A percentile compares a stretch with the other conserved stretches of the same genome.
These are phyloP conservation scores for Saururus chinensis DNA, from an alignment of 164 flowering plant species.

Conservation along the genomic window DNA sequence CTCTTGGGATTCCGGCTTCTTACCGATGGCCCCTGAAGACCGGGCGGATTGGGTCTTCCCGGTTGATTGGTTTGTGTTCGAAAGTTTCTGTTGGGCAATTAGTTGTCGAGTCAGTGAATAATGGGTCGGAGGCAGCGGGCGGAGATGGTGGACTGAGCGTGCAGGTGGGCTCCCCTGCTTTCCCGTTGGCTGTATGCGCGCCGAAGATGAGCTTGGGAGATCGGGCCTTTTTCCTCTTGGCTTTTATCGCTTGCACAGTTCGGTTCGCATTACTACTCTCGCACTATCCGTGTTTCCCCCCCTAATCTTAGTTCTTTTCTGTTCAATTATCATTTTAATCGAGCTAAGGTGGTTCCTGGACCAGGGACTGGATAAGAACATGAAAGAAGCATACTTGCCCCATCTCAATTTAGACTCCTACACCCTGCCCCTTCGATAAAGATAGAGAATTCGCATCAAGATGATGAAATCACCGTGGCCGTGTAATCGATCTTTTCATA, in stretches of 20 bases:
- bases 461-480: too few species aligned
- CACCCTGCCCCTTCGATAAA: too few species aligned
- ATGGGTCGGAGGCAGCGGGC: constrained; percentile 3
- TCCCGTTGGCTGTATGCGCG: constrained; percentile 16
- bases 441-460: too few species aligned
- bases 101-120: constrained; percentile 1
- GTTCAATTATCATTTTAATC: too few species aligned
- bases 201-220: constrained; percentile 52
- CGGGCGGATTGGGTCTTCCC: constrained; percentile 7
- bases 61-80: constrained; percentile 8
- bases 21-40: neutral
- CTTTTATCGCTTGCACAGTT: constrained; percentile 79
- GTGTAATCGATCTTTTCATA: too few species aligned
- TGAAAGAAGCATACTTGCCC: too few species aligned
- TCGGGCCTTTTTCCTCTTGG: constrained; percentile 58
- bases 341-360: too few species aligned
- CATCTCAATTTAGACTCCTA: too few species aligned
- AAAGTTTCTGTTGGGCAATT: neutral
- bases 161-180: constrained; percentile 30
- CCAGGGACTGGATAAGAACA: too few species aligned
- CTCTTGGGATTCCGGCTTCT: neutral
- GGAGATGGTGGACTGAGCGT: constrained; percentile 16
- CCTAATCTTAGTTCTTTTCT: too few species aligned
- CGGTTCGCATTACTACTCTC: neutral
- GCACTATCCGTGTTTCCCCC: neutral